These are phyloP conservation scores for Fusarium xylarioides DNA, from an alignment of 2,329 filamentous ascomycete species.

Conservation along the genomic window DNA sequence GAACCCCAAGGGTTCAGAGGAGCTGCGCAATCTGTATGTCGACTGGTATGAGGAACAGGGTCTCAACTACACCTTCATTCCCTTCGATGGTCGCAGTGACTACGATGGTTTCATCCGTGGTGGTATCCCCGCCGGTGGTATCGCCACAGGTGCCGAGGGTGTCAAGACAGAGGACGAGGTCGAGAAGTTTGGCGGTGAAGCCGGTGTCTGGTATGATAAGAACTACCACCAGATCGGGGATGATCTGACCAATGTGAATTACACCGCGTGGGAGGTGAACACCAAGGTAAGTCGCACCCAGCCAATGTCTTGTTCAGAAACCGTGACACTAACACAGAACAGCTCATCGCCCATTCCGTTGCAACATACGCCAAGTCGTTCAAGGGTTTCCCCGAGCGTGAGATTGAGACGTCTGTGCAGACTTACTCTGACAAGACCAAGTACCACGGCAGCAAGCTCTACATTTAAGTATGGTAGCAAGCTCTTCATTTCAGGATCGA, in stretches of 20 bases:
- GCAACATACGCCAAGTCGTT: conserved; percentile 74
- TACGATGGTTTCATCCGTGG: conserved; percentile 80
- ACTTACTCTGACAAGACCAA: conserved; percentile 51
- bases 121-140: conserved; percentile 77
- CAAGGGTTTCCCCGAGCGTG: conserved; percentile 69
- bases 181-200: conserved; percentile 74
- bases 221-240: conserved; percentile 72
- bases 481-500: neutral
- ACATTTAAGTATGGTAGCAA: neutral
- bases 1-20: conserved; percentile 75
- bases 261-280: conserved; percentile 69
- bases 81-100: conserved; percentile 82
- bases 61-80: conserved; percentile 74
- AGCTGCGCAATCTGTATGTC: conserved; percentile 73
- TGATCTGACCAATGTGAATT: conserved; percentile 64
- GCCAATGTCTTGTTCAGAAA: neutral
- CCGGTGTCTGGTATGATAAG: conserved; percentile 67
- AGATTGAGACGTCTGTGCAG: conserved; percentile 42
- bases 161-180: conserved; percentile 76
- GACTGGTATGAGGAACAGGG: conserved; percentile 71
- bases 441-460: conserved; percentile 57
- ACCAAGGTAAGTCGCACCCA: conserved; percentile 58
- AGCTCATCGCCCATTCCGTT: conserved; percentile 77
- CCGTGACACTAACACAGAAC: conserved; percentile 26
- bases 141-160: conserved; percentile 81